Evolutionary conservation across 2,329 filamentous ascomycete genomes (phyloP), one percentile per base, ranked within the genome.

Genomic region (Paecilomyces sp.): DNA sequence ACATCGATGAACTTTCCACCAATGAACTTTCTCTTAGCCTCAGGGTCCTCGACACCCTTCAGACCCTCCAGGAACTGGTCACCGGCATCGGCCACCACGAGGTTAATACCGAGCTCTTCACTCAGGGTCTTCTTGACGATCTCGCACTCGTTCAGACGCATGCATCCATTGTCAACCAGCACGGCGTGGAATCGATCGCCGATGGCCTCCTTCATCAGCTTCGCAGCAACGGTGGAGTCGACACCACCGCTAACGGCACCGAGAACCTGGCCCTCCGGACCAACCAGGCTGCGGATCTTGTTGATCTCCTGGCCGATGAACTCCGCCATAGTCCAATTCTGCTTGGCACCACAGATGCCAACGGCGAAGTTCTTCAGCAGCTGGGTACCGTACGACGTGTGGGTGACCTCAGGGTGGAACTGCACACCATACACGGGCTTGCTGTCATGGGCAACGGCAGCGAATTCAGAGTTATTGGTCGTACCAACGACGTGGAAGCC

Each of bases 1-100:
- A 96, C 78, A 66, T 92, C 88, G 64, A 92, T 91, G 74, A 92
- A 90, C 24, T 84, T 90, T 63, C 82, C 84, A 59, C 92, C 92
- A 62, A 97, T 97, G 67, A 97, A 87, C 78, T 96, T 96, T 58
- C 92, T 83, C 82, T 96, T 97, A 71, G 84, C 84, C 77, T 97
- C 92, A 0, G 93, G 92, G 59, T 90, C 91, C 0, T 78, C 79
- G 28, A 96, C 85, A 18, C 91, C 93, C 64, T 85, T 83, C 0
- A 97, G 85, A 25, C 86, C 82, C 31, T 79, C 78, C n/a, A 97
- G 80, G 80, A 97, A 97, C 28, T 84, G 79, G 62, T 95, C 81
- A 9, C 83, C 83, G 0, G 86, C 92, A 71, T 97, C 89, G 1
- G 95, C 85, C 30, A 97, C 88, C 0, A 90, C 96, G 2, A 97